These are phyloP conservation scores for Neurospora sp. DNA, from an alignment of 495 filamentous ascomycete species.

Conservation along the genomic window DNA sequence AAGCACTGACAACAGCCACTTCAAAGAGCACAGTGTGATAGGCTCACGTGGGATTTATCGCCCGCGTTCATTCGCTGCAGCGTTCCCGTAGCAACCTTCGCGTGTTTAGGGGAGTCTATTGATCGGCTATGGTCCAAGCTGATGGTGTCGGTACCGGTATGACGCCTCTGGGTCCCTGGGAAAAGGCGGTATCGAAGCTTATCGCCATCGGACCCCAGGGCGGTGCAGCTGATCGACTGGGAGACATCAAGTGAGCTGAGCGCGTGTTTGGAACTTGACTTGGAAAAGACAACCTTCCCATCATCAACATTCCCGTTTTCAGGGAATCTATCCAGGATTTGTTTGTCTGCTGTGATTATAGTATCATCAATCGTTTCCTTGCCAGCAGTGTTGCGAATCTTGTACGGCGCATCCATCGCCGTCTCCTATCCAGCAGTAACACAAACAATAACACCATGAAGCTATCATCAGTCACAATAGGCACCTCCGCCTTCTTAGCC, in stretches of 20 bases:
- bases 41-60: not conserved
- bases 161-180: not conserved
- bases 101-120: not conserved
- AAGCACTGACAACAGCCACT: not conserved
- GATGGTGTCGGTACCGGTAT: not conserved
- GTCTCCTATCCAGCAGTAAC: not conserved
- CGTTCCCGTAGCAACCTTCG: not conserved
- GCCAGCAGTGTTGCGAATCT: not conserved
- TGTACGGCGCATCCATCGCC: not conserved
- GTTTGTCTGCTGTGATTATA: not conserved
- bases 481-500: conserved; percentile 10
- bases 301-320: not conserved
- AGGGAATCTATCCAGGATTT: not conserved
- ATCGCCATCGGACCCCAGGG: not conserved
- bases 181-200: not conserved
- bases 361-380: not conserved
- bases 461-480: conserved; percentile 12
- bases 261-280: not conserved
- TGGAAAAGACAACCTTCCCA: not conserved
- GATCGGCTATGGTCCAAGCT: not conserved
- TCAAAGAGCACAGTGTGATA: not conserved
- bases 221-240: not conserved
- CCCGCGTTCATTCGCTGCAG: not conserved
- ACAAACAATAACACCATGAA: conserved; percentile 12
- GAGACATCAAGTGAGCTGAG: not conserved